Evolutionary conservation across 805 yeast genomes (phyloP).

Genomic region (Metschnikowia vanudenii): DNA sequence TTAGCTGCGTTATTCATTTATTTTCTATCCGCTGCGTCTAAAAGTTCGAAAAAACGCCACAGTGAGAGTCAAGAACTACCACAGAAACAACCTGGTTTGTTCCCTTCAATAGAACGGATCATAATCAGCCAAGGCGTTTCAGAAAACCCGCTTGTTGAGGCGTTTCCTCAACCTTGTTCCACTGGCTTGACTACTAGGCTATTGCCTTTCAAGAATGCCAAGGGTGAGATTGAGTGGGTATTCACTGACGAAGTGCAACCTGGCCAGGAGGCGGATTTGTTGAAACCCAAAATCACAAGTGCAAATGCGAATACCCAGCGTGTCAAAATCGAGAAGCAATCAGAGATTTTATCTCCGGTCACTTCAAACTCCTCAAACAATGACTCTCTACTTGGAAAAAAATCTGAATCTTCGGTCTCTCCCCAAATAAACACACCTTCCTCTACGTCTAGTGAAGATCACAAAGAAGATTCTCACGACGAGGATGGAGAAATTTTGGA

Average conservation of each 20-base stretch:
- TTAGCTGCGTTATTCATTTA: slow-evolving; percentile 1
- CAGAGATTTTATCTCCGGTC: slow-evolving; percentile 33
- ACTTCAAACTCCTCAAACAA: slow-evolving; percentile 34
- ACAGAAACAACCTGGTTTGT: slow-evolving; percentile 8
- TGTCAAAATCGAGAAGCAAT: slow-evolving; percentile 4
- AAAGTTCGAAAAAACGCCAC: slow-evolving; percentile 1
- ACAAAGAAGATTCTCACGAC: slow-evolving; percentile 16
- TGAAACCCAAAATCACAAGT: slow-evolving; percentile 16
- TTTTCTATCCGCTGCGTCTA: slow-evolving; percentile 1
- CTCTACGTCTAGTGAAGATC: slow-evolving; percentile 27
- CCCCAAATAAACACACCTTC: slow-evolving; percentile 33
- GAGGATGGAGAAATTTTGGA: slow-evolving; percentile 6
- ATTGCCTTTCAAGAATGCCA: slow-evolving; percentile 49
- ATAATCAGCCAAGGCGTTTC: not conserved
- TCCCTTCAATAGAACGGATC: slow-evolving; percentile 15
- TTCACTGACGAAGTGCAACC: slow-evolving; percentile 43
- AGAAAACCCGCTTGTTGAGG: slow-evolving; percentile 3
- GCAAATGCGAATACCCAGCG: not conserved
- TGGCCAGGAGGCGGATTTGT: slow-evolving; percentile 30
- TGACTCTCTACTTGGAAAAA: slow-evolving; percentile 29
- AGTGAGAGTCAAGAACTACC: not conserved
- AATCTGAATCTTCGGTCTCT: slow-evolving; percentile 12
- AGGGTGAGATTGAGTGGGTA: slow-evolving; percentile 59
- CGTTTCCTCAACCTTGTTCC: slow-evolving; percentile 42
- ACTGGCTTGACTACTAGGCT: slow-evolving; percentile 49